Base-by-base conservation (phyloP, 2,329 filamentous ascomycete genomes). In the Setomelanomma holmii region DNA sequence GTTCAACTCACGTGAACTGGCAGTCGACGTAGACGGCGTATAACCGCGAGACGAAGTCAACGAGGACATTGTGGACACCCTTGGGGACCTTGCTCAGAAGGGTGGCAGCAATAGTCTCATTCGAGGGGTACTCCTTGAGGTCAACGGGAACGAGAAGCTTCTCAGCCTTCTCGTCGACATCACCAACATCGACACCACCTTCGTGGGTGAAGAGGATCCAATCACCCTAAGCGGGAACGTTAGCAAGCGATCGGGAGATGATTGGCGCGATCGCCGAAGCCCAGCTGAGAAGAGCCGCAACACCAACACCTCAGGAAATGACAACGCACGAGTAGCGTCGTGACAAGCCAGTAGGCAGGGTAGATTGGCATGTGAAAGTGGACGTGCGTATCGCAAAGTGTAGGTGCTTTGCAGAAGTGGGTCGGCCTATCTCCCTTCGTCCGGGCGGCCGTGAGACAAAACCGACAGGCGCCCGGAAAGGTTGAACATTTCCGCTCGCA, bases 161-260 rank as follows among this genome's bases (percentile, higher is more conserved):
- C 86, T 98, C 91, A 61, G 95, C 95, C 85, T 99, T 99, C 63
- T 88, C 92, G 73, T 99, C 95, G 65, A 99, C 95, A 87, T 99
- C 95, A 77, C 95, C 95, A 70, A 99, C 95, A 80, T 99, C 95
- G 66, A 99, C 93, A 89, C 95, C 95, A 84, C 95, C 95, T 82
- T 99, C 95, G 82, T 99, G 92, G 72, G 93, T 97, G 85, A 99
- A 99, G 74, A 99, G 91, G 76, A 99, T 97, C 92, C 93, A 98
- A 80, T 99, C 95, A 75, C 95, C 95, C 95, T 98, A 76, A 58
- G 53, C 56, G 61, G 56, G 61, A 55, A 56, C 44, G 67, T 75
- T 63, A 77, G 75, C 59, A 51, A 41, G 22, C 39, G 66, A 51
- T 61, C 45, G 60, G 49, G 53, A 56, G 27, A 45, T 68, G 66